Conservation (phyloP, 2,329 filamentous ascomycete species). For the Aspergillus alliaceus region DNA sequence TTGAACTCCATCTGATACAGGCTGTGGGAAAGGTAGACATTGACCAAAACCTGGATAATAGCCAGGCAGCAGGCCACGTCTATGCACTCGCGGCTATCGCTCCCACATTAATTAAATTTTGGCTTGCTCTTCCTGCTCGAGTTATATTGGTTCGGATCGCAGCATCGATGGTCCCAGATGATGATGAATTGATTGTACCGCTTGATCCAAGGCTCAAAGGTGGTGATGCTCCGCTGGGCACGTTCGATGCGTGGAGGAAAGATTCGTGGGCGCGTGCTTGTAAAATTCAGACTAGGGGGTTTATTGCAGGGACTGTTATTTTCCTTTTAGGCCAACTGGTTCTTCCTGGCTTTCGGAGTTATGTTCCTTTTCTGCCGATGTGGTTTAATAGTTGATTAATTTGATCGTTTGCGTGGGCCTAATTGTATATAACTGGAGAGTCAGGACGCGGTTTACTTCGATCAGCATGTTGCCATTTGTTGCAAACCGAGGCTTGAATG, state of each 20-base stretch:
- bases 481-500: not conserved
- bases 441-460: not conserved
- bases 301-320: not conserved
- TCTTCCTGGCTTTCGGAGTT: not conserved
- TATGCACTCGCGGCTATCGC: not conserved
- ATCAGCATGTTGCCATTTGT: not conserved
- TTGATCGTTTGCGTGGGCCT: not conserved
- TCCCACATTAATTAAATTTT: not conserved
- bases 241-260: not conserved
- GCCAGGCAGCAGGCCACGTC: not conserved
- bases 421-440: not conserved
- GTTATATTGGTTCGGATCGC: not conserved
- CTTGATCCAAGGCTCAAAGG: not conserved
- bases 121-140: not conserved
- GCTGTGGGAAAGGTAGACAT: not conserved
- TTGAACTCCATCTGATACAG: not conserved
- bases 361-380: not conserved
- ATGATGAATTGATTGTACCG: not conserved
- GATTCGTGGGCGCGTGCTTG: not conserved
- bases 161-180: not conserved
- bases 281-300: not conserved
- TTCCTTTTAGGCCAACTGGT: not conserved
- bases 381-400: not conserved
- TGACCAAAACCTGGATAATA: not conserved
- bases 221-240: not conserved